Evolutionary conservation across 129 eudicot genomes (phyloP).

Genomic region (Scalesia atractyloides): DNA sequence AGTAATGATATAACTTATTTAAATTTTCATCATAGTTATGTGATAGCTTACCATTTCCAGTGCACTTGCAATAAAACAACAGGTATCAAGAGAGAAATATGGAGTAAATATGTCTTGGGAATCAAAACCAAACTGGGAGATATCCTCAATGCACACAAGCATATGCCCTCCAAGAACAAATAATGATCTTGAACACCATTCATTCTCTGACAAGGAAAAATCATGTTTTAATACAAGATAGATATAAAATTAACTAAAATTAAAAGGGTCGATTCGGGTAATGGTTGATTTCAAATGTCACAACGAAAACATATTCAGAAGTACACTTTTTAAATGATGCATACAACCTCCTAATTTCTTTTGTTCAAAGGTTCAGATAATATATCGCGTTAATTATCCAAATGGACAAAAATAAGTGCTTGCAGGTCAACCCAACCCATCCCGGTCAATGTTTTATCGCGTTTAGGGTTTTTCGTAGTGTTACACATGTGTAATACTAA

Average conservation of each 20-base stretch:
- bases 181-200: slow-evolving; percentile 64
- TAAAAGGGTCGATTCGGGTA: background rate
- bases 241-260: background rate
- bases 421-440: too few species aligned
- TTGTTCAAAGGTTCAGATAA: background rate
- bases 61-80: slow-evolving; percentile 47
- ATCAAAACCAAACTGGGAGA: slow-evolving; percentile 51
- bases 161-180: slow-evolving; percentile 64
- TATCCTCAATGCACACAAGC: slow-evolving; percentile 62
- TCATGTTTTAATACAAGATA: background rate
- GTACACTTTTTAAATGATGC: too few species aligned
- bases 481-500: too few species aligned
- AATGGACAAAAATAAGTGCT: too few species aligned
- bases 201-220: slow-evolving; percentile 40
- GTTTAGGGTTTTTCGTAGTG: too few species aligned
- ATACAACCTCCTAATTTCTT: background rate
- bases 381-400: too few species aligned
- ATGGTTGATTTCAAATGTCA: slow-evolving; percentile 3
- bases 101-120: slow-evolving; percentile 38
- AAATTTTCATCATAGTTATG: background rate
- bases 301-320: too few species aligned
- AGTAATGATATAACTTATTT: too few species aligned
- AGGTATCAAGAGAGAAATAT: slow-evolving; percentile 52
- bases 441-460: too few species aligned
- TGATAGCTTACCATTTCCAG: slow-evolving; percentile 52